phyloP scores from a whole-genome alignment of 345 rosid species.

The Brassica incana region DNA sequence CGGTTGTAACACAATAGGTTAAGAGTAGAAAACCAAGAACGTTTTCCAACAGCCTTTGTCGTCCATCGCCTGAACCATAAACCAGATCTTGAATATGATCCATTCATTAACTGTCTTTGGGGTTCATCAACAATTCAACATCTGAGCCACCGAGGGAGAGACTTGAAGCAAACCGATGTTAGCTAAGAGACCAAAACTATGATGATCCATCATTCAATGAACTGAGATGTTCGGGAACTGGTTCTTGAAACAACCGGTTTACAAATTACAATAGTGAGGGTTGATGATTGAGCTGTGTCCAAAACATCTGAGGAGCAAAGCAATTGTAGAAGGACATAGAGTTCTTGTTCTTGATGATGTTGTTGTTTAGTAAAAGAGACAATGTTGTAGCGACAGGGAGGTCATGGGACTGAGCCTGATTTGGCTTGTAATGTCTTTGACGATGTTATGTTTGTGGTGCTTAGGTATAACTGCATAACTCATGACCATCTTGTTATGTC shows the following conservation, averaged over 20 bases:
- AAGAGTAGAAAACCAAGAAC: constrained; percentile 74
- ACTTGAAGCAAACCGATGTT: constrained; percentile 71
- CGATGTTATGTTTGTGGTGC: too few relatives aligned
- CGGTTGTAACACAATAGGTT: constrained; percentile 63
- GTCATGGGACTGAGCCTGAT: too few relatives aligned
- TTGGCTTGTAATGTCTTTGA: too few relatives aligned
- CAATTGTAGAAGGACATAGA: too few relatives aligned
- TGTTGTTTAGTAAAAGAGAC: too few relatives aligned
- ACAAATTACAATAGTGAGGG: constrained; percentile 45
- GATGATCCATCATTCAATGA: constrained; percentile 47
- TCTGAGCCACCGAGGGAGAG: constrained; percentile 71
- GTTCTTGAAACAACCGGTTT: constrained; percentile 13
- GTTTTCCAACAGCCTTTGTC: constrained; percentile 49
- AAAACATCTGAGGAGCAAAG: constrained; percentile 57
- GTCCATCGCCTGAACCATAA: constrained; percentile 46
- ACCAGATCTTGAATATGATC: constrained; percentile 52
- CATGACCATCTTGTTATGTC: constrained; percentile 74
- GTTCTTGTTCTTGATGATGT: too few relatives aligned
- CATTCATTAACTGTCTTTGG: constrained; percentile 44
- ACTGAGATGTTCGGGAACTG: constrained; percentile 34
- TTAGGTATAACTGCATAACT: constrained; percentile 71
- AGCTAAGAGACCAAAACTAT: constrained; percentile 72
- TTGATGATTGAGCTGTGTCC: constrained; percentile 54
- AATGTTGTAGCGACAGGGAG: too few relatives aligned
- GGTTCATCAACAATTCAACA: constrained; percentile 43